A percentile compares a stretch with the other conserved stretches of the same genome.
phyloP scores from a whole-genome alignment of 148 eudicot species.

The Spergularia bocconei region DNA sequence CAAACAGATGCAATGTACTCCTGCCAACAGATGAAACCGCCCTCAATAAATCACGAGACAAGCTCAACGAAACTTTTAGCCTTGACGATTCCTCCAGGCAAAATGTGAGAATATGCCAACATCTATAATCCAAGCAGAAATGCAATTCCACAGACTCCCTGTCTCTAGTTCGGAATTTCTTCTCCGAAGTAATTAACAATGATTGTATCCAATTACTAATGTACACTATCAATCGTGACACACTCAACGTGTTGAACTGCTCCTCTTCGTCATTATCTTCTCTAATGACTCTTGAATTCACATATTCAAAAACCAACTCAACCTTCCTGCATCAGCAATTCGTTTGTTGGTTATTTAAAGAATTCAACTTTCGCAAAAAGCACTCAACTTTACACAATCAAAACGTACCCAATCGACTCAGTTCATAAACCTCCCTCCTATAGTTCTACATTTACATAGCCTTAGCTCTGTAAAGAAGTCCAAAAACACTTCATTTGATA shows the following conservation, averaged over 20 bases:
- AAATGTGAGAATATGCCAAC: constrained; percentile 77
- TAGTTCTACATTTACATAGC: neutral
- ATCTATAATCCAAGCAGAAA: constrained; percentile 64
- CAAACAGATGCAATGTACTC: constrained; percentile 33
- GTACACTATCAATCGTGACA: constrained; percentile 43
- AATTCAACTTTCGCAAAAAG: neutral
- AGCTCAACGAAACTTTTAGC: constrained; percentile 40
- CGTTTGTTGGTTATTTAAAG: neutral
- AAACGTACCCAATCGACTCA: neutral
- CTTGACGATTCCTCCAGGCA: constrained; percentile 71
- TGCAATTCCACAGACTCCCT: constrained; percentile 35
- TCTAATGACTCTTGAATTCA: constrained; percentile 38
- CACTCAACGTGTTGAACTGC: constrained; percentile 45
- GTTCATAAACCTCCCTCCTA: neutral
- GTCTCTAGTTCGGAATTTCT: constrained; percentile 48
- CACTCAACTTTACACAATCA: neutral
- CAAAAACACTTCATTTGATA: neutral
- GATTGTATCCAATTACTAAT: constrained; percentile 70
- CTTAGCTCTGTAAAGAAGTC: neutral
- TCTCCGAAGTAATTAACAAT: constrained; percentile 63
- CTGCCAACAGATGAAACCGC: constrained; percentile 56
- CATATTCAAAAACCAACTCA: constrained; percentile 54
- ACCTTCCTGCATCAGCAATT: constrained; percentile 63
- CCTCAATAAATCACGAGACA: constrained; percentile 61
- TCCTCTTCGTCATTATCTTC: constrained; percentile 30